These are phyloP conservation scores for Ganoderma resinaceum DNA, from an alignment of 1,284 basidiomycete genomes.

Conservation along the genomic window DNA sequence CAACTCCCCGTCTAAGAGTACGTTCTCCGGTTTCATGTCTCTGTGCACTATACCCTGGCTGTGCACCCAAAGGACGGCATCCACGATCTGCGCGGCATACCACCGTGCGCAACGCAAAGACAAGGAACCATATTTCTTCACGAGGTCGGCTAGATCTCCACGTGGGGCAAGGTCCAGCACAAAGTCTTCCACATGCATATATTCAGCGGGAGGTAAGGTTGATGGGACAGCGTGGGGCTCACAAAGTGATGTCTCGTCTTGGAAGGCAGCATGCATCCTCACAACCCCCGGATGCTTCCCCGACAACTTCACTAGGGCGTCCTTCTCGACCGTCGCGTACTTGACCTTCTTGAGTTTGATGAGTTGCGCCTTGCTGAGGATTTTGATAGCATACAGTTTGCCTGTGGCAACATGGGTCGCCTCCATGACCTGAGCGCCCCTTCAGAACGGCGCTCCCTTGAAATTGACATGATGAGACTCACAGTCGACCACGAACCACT, in stretches of 20 bases:
- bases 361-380: slow-evolving; percentile 29
- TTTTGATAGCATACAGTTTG: slow-evolving; percentile 28
- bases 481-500: slow-evolving; percentile 32
- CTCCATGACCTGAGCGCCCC: slow-evolving; percentile 25
- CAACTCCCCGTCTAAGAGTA: slow-evolving; percentile 25
- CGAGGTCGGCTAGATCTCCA: slow-evolving; percentile 29
- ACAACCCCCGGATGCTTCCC: slow-evolving; percentile 27
- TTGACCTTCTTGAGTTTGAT: slow-evolving; percentile 32
- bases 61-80: slow-evolving; percentile 30
- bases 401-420: slow-evolving; percentile 18
- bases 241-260: slow-evolving; percentile 31
- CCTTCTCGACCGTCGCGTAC: slow-evolving; percentile 31
- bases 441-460: background rate
- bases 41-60: slow-evolving; percentile 27
- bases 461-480: background rate
- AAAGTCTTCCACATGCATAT: slow-evolving; percentile 18
- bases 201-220: background rate
- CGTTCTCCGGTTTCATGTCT: slow-evolving; percentile 31
- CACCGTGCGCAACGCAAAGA: slow-evolving; percentile 24
- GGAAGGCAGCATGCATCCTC: slow-evolving; percentile 29
- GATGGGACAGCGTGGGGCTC: background rate
- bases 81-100: slow-evolving; percentile 29
- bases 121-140: slow-evolving; percentile 30
- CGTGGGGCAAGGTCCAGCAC: slow-evolving; percentile 28
- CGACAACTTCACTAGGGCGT: slow-evolving; percentile 27